A percentile compares a stretch with the other conserved stretches of the same genome.
Conservation (phyloP, 352 stramenopile genomes). For the Thalassiosira mediterranea region DNA sequence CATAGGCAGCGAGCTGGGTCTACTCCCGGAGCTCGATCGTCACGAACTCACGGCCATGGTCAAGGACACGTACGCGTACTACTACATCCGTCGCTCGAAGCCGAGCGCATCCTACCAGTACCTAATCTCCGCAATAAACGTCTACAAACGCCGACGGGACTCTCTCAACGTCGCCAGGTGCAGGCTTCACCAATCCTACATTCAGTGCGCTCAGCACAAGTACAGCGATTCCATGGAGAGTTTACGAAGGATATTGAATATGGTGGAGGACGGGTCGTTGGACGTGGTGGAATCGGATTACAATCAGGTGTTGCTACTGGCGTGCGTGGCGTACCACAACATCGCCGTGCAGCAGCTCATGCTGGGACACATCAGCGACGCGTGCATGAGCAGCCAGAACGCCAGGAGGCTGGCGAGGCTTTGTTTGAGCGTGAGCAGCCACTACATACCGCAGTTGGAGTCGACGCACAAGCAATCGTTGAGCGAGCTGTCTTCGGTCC, state of each 20-base stretch:
- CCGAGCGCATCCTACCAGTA: slow-evolving; percentile 87
- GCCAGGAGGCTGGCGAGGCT: slow-evolving; percentile 88
- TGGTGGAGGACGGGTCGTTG: slow-evolving; percentile 90
- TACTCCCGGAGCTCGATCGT: slow-evolving; percentile 19
- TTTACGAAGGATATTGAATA: slow-evolving; percentile 87
- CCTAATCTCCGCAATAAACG: slow-evolving; percentile 87
- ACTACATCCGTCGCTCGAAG: slow-evolving; percentile 89
- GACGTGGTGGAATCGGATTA: slow-evolving; percentile 79
- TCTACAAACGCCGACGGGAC: slow-evolving; percentile 84
- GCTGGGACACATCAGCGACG: slow-evolving; percentile 86
- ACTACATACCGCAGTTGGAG: slow-evolving; percentile 89
- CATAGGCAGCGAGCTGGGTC: slow-evolving; percentile 38
- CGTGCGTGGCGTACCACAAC: slow-evolving; percentile 92
- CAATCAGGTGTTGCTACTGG: slow-evolving; percentile 90
- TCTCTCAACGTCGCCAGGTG: slow-evolving; percentile 90
- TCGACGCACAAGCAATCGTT: too few relatives aligned
- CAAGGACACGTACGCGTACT: slow-evolving; percentile 89
- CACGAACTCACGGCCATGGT: slow-evolving; percentile 87
- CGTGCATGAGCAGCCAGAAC: slow-evolving; percentile 85
- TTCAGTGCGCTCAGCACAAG: slow-evolving; percentile 85
- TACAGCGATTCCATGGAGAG: slow-evolving; percentile 86
- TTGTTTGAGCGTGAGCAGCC: slow-evolving; percentile 91
- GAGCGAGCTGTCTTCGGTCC: too few relatives aligned
- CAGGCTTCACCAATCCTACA: slow-evolving; percentile 87
- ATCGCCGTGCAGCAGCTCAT: slow-evolving; percentile 90